phyloP scores from a whole-genome alignment of 495 filamentous ascomycete species.

The Aspergillus mulundensis region DNA sequence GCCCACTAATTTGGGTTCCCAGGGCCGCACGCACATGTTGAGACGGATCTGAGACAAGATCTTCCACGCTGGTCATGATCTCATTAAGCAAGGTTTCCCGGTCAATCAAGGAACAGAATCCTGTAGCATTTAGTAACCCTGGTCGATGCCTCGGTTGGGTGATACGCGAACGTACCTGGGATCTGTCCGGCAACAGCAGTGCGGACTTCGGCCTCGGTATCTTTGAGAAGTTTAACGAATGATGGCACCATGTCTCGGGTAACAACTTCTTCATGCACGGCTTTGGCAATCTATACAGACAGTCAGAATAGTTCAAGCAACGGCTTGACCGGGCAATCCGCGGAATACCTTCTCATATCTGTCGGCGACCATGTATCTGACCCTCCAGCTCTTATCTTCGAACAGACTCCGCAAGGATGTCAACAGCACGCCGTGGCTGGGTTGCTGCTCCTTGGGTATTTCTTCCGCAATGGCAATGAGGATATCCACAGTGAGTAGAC shows the following conservation, averaged over 20 bases:
- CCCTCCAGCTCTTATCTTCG: conserved; percentile 98
- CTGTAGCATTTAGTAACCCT: conserved; percentile 37
- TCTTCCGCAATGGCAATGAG: conserved; percentile 95
- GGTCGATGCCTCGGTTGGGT: conserved; percentile 6
- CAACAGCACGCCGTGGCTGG: conserved; percentile 88
- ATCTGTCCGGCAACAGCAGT: conserved; percentile 97
- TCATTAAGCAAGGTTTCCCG: conserved; percentile 85
- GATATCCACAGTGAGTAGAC: conserved; percentile 92
- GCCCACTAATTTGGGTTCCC: conserved; percentile 93
- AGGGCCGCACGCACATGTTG: conserved; percentile 95
- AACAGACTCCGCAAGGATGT: conserved; percentile 87
- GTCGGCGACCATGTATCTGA: conserved; percentile 98
- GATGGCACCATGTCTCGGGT: conserved; percentile 90
- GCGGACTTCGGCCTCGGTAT: conserved; percentile 94
- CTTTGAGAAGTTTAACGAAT: conserved; percentile 96
- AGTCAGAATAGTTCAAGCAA: conserved; percentile 13
- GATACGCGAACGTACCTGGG: conserved; percentile 56
- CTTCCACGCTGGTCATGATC: conserved; percentile 94
- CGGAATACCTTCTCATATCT: conserved; percentile 84
- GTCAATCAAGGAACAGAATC: conserved; percentile 88
- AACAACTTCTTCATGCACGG: conserved; percentile 95
- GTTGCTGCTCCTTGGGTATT: conserved; percentile 95
- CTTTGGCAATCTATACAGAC: conserved; percentile 77
- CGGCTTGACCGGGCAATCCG: neutral
- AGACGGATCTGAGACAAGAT: conserved; percentile 90